A percentile compares a stretch with the other conserved stretches of the same genome.
phyloP scores from a whole-genome alignment of 176 grass and related monocot species.

The Oropetium thomaeum region DNA sequence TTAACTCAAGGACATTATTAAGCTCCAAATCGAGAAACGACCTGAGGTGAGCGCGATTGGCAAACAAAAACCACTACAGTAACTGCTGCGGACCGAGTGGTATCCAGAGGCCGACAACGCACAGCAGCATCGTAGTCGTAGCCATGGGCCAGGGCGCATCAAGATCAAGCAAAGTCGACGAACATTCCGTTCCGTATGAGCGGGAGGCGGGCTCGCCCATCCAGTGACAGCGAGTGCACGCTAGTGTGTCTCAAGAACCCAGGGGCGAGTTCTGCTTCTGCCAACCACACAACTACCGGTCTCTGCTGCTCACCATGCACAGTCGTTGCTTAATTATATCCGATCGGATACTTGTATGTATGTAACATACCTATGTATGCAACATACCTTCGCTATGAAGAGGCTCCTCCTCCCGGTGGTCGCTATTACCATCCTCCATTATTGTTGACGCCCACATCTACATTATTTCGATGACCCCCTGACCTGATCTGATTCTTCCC shows the following conservation, averaged over 20 bases:
- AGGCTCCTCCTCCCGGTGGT: neutral
- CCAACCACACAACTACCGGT: neutral
- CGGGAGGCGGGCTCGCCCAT: neutral
- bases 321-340: neutral
- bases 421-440: constrained; percentile 28
- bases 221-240: neutral
- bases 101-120: neutral
- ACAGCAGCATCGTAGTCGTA: neutral
- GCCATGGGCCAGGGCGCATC: constrained; percentile 9
- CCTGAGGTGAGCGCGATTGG: neutral
- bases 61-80: too few relatives aligned
- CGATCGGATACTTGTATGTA: neutral
- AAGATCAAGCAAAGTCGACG: constrained; percentile 7
- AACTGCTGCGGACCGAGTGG: too few relatives aligned
- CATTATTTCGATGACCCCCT: constrained; percentile 39
- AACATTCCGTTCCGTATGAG: constrained; percentile 27
- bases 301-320: neutral
- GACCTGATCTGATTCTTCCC: constrained; percentile 22
- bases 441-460: constrained; percentile 35
- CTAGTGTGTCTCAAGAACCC: neutral
- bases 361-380: too few relatives aligned
- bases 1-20: constrained; percentile 25
- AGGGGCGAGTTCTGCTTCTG: neutral
- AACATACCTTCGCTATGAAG: too few relatives aligned
- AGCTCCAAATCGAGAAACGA: constrained; percentile 3